A percentile compares a stretch with the other conserved stretches of the same genome.
phyloP scores from a whole-genome alignment of 768 basidiomycete genomes.

The Suillus fuscotomentosus region DNA sequence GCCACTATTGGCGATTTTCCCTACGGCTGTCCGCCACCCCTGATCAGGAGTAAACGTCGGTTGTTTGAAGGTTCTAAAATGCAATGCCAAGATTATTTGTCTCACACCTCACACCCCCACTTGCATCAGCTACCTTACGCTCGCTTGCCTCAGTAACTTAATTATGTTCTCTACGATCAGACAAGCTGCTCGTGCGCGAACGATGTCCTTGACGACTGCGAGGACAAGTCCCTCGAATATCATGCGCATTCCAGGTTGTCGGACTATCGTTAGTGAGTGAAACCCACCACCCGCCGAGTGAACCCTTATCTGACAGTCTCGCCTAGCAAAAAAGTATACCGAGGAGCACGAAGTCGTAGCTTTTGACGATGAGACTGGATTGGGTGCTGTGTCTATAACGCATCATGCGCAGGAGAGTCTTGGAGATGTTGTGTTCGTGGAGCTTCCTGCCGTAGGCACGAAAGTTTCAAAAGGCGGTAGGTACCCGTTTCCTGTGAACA shows the following conservation, averaged over 20 bases:
- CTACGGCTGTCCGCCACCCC: background rate
- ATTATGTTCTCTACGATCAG: slow-evolving; percentile 10
- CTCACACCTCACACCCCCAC: slow-evolving; percentile 13
- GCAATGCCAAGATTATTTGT: slow-evolving; percentile 4
- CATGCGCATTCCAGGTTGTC: slow-evolving; percentile 1
- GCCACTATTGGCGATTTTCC: background rate
- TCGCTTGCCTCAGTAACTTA: background rate
- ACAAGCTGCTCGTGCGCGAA: slow-evolving; percentile 2
- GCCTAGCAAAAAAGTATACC: slow-evolving; percentile 75
- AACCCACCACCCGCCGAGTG: background rate
- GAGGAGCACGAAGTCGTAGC: slow-evolving; percentile 84
- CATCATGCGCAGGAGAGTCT: slow-evolving; percentile 88
- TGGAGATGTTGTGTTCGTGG: slow-evolving; percentile 97
- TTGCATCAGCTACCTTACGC: background rate
- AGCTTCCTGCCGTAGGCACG: slow-evolving; percentile 69
- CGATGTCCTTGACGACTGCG: slow-evolving; percentile 2
- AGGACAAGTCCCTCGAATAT: background rate
- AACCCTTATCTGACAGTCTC: background rate
- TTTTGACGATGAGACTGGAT: slow-evolving; percentile 72
- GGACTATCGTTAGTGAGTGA: slow-evolving; percentile 11
- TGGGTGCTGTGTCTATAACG: slow-evolving; percentile 86
- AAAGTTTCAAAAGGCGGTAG: slow-evolving; percentile 72
- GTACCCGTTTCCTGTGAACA: slow-evolving; percentile 25
- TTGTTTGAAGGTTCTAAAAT: slow-evolving; percentile 2
- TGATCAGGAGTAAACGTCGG: slow-evolving; percentile 6